Conservation (phyloP, 2,329 filamentous ascomycete genomes). For the Diaporthe longicolla region DNA sequence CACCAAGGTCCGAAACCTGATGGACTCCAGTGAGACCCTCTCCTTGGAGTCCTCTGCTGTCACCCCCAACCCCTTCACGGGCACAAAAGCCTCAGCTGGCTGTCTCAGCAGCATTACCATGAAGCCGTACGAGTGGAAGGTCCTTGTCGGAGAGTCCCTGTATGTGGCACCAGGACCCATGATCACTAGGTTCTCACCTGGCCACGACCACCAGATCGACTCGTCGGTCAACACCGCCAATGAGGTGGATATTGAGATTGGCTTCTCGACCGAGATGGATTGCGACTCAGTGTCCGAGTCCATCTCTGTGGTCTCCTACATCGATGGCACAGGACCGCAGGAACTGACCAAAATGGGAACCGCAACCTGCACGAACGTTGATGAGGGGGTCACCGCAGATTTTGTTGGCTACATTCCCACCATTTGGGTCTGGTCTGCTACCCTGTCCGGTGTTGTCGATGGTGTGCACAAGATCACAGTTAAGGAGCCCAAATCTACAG, state of each 20-base stretch:
- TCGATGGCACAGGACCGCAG: constrained; percentile 51
- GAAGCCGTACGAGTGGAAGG: constrained; percentile 69
- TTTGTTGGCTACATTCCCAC: constrained; percentile 67
- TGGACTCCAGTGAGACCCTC: constrained; percentile 57
- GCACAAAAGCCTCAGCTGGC: constrained; percentile 51
- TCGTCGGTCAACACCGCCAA: constrained; percentile 47
- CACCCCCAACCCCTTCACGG: constrained; percentile 43
- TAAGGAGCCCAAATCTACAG: constrained; percentile 63
- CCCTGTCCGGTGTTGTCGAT: constrained; percentile 60
- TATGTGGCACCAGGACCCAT: constrained; percentile 67
- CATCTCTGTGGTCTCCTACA: constrained; percentile 67
- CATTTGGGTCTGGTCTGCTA: constrained; percentile 61
- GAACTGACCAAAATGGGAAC: constrained; percentile 28
- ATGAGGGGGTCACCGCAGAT: constrained; percentile 48
- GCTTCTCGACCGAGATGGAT: constrained; percentile 72
- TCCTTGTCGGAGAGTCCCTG: constrained; percentile 67
- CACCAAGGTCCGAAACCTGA: constrained; percentile 72
- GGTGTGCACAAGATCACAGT: constrained; percentile 71
- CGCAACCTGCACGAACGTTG: constrained; percentile 32
- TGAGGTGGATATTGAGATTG: constrained; percentile 61
- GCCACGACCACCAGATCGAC: constrained; percentile 70
- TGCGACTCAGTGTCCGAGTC: constrained; percentile 65
- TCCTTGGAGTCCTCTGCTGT: constrained; percentile 62
- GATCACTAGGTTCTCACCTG: constrained; percentile 71
- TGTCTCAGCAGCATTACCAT: constrained; percentile 67